phyloP scores from a whole-genome alignment of 179 eudicot genomes.

The Nepenthes alata region DNA sequence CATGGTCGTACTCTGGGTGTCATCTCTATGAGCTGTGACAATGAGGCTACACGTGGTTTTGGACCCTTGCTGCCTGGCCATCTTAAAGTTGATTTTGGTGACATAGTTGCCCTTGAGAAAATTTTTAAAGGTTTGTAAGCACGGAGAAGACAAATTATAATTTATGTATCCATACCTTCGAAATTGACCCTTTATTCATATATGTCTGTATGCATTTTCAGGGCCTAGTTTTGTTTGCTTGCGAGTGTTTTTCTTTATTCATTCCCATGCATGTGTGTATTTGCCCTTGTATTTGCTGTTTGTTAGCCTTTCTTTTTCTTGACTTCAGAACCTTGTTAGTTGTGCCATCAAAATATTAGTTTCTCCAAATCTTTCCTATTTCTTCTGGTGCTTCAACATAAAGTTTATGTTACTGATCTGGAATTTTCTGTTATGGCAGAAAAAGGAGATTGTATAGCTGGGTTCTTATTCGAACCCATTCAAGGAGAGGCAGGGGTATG shows the following conservation, averaged over 20 bases:
- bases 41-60: constrained; percentile 90
- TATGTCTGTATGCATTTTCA: not conserved
- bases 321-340: not conserved
- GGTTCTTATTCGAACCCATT: constrained; percentile 91
- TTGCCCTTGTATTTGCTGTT: not conserved
- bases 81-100: constrained; percentile 90
- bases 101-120: constrained; percentile 64
- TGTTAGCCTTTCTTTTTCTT: not conserved
- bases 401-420: constrained; percentile 4
- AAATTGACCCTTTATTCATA: not conserved
- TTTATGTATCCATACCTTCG: not conserved
- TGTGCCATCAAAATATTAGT: not conserved
- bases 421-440: constrained; percentile 28
- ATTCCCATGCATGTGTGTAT: not conserved
- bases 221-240: too few species aligned
- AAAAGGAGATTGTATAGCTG: constrained; percentile 80
- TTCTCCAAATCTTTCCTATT: not conserved
- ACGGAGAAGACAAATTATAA: not conserved
- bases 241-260: too few species aligned
- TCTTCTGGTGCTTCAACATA: not conserved
- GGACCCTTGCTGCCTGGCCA: constrained; percentile 84
- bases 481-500: constrained; percentile 99
- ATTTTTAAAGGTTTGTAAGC: constrained; percentile 54
- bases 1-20: constrained; percentile 90
- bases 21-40: constrained; percentile 96